Evolutionary conservation across 495 filamentous ascomycete species (phyloP), one percentile per base, ranked within the genome.

Genomic region (Haplographium delicatum): DNA sequence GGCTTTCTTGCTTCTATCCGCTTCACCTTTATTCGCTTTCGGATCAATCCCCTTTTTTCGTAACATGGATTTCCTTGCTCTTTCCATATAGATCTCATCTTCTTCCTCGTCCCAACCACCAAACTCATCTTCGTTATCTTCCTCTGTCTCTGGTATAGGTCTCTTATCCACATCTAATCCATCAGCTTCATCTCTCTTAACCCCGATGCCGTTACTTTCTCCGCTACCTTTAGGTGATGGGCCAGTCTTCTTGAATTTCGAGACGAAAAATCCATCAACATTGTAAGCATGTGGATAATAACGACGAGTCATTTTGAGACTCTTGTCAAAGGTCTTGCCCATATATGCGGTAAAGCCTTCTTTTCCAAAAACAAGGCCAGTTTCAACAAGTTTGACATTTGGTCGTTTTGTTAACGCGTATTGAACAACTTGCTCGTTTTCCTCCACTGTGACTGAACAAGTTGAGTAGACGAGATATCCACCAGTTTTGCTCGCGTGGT

Each of bases 251-350:
- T 94, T 91, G 63, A 98, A 83, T 69, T 97, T 98, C 61, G 88
- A 85, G 49, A 97, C 93, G 65, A 94, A 98, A 82, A 98, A 98
- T 46, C 93, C 93, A 57, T 98, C 93, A 22, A 98, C 87, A 71
- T 98, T 98, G 73, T 91, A 91, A 35, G 87, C 76, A 58, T 97
- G 91, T 0, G 91, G 91, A 68, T 96, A 97, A 68, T 88, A 98
- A 44, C 94, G 76, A 44, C 88, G 77, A 13, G 91, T 91, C 58
- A 89, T 70, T 58, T 86, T 87, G 77, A 98, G 83, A 64, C 80
- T 85, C 5, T 82, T 74, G 60, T 89, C 83, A 68, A 98, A 98
- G 42, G 76, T 80, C 77, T 96, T 96, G 63, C 88, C 85, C 76
- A 84, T 84, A 68, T 83, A 95, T 52, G 72, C 82, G 7, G 80